A percentile compares a stretch with the other conserved stretches of the same genome.
Conservation (phyloP, 441 rosid genomes). For the Aquilaria agallochum region DNA sequence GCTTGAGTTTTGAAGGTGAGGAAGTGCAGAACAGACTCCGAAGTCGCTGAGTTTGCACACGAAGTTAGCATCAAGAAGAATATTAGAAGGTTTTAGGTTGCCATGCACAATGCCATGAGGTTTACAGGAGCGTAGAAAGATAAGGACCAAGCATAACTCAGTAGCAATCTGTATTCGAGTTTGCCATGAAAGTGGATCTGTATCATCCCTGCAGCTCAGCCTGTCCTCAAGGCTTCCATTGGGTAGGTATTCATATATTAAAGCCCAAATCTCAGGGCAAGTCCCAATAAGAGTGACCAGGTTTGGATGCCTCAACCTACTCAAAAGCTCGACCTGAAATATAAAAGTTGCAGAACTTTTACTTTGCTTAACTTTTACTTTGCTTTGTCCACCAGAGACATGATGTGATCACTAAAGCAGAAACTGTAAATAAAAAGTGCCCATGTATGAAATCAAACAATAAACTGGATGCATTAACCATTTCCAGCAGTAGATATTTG, state of each 20-base stretch:
- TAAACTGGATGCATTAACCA: too few species aligned
- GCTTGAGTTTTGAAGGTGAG: constrained; percentile 8
- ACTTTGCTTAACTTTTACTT: neutral
- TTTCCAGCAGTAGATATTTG: too few species aligned
- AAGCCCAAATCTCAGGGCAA: constrained; percentile 38
- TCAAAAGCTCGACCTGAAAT: constrained; percentile 38
- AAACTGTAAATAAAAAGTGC: too few species aligned
- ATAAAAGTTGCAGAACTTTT: neutral
- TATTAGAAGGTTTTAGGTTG: constrained; percentile 35
- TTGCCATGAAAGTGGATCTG: constrained; percentile 38
- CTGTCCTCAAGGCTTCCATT: constrained; percentile 46
- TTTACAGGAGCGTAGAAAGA: constrained; percentile 36
- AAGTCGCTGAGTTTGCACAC: constrained; percentile 41
- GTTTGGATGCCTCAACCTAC: constrained; percentile 52
- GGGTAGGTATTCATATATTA: constrained; percentile 37
- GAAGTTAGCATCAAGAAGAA: constrained; percentile 37
- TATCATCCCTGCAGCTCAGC: constrained; percentile 26
- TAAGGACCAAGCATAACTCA: constrained; percentile 39
- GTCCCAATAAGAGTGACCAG: constrained; percentile 40
- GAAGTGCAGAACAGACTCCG: constrained; percentile 20
- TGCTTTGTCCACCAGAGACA: neutral
- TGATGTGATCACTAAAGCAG: neutral
- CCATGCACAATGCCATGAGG: constrained; percentile 34
- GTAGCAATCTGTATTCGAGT: constrained; percentile 38
- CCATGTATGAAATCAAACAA: too few species aligned